Evolutionary conservation across 257 asterid genomes (phyloP).

Genomic region (Solanum sejunctum): DNA sequence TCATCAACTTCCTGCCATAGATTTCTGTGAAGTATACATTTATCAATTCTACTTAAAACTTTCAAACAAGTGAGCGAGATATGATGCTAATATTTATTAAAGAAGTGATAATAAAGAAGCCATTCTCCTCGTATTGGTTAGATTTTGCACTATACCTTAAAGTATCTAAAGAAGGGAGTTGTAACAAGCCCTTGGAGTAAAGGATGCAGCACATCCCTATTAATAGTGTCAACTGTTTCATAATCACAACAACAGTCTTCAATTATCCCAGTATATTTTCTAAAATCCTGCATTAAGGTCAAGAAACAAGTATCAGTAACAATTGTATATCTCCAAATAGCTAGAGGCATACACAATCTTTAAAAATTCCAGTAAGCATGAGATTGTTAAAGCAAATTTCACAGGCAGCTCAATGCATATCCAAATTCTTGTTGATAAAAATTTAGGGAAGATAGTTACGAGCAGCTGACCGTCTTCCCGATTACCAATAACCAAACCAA

Average conservation of each 20-base stretch:
- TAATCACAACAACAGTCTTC: constrained; percentile 99
- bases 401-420: not conserved
- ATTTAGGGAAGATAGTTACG: not conserved
- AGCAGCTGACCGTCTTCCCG: not conserved
- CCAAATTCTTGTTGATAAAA: not conserved
- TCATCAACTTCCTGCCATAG: not conserved
- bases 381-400: not conserved
- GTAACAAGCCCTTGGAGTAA: constrained; percentile 76
- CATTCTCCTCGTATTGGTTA: not conserved
- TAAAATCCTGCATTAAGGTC: constrained; percentile 56
- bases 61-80: not conserved
- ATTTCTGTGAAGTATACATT: not conserved
- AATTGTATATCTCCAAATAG: not conserved
- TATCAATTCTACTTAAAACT: not conserved
- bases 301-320: constrained; percentile 1
- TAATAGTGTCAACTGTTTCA: constrained; percentile 77
- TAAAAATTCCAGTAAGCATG: not conserved
- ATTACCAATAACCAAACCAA: not conserved
- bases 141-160: constrained; percentile 42
- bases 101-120: not conserved
- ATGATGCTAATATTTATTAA: not conserved
- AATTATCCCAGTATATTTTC: constrained; percentile 77
- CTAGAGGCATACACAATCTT: not conserved
- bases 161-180: constrained; percentile 88
- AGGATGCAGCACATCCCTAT: constrained; percentile 72